phyloP scores from a whole-genome alignment of 176 grass and related monocot genomes.

The Poa pratensis region DNA sequence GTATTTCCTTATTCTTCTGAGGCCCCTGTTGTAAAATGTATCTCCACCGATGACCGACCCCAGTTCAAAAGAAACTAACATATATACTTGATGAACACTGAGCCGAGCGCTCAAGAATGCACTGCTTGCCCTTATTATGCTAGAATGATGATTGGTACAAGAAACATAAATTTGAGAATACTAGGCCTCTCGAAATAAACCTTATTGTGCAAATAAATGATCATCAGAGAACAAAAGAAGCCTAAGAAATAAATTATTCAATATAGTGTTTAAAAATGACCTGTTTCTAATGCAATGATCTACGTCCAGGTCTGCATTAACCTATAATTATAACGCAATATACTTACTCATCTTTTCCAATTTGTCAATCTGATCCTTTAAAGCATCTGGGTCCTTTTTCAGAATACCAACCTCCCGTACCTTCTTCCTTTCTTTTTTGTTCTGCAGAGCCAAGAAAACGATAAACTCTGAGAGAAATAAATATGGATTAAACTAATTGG shows the following conservation, averaged over 20 bases:
- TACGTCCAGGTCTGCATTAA: constrained; percentile 20
- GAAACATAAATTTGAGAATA: background rate
- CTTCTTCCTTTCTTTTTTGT: constrained; percentile 99
- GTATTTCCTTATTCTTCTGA: no score
- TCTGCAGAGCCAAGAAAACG: constrained; percentile 47
- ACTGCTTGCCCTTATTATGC: background rate
- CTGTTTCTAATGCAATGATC: constrained; percentile 25
- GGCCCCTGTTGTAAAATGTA: no score
- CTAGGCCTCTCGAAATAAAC: constrained; percentile 16
- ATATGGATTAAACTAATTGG: constrained; percentile 7
- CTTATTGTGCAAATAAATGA: background rate
- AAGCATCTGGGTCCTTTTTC: constrained; percentile 90
- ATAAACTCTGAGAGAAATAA: constrained; percentile 37
- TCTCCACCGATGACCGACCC: no score
- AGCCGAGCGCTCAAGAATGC: background rate
- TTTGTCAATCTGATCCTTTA: constrained; percentile 92
- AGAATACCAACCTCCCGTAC: constrained; percentile 96
- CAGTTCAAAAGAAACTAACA: background rate
- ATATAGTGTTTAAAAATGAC: constrained; percentile 23
- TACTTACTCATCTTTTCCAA: constrained; percentile 98
- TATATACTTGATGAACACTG: background rate
- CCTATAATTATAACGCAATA: constrained; percentile 1
- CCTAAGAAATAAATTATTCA: background rate
- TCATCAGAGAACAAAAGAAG: constrained; percentile 1
- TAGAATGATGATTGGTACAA: background rate